Percentiles rank a stretch among this genome's conserved stretches.
These are phyloP conservation scores for Arthrobotrys sphaeroides DNA, from an alignment of 2,329 filamentous ascomycete species.

Conservation along the genomic window DNA sequence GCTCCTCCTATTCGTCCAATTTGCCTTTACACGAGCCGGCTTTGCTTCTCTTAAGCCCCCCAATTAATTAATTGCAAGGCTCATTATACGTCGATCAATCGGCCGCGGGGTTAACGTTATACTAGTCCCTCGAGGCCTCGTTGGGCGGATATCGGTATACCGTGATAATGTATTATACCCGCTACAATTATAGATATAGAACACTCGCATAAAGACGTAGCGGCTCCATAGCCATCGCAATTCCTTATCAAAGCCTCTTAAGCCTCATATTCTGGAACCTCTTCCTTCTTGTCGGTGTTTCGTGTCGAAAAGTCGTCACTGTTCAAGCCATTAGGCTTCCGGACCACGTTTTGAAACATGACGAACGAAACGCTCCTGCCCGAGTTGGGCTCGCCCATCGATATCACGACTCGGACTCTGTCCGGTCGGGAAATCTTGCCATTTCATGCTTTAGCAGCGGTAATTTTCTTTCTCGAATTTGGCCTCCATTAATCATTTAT, in stretches of 20 bases:
- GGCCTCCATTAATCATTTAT: too few species aligned
- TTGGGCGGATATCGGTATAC: not conserved
- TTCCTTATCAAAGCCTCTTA: not conserved
- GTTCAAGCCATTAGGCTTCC: not conserved
- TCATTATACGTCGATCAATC: not conserved
- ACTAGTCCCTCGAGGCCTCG: not conserved
- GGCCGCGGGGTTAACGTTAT: not conserved
- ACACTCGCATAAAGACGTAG: not conserved
- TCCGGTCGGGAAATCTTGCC: too few species aligned
- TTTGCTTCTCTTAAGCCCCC: not conserved
- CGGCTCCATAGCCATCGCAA: too few species aligned
- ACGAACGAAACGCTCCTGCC: not conserved
- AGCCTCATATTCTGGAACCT: too few species aligned
- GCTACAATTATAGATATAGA: too few species aligned
- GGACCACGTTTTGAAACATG: not conserved
- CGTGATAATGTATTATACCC: too few species aligned
- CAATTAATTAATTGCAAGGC: not conserved
- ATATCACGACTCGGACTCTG: too few species aligned
- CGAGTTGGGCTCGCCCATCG: not conserved
- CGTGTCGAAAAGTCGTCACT: not conserved
- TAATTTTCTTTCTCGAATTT: too few species aligned
- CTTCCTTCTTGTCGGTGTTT: not conserved
- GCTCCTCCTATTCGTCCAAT: not conserved
- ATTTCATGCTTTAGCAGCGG: too few species aligned
- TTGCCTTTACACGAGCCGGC: too few species aligned